Evolutionary conservation across 352 stramenopile species (phyloP).

Genomic region (Pythium rishiriense): DNA sequence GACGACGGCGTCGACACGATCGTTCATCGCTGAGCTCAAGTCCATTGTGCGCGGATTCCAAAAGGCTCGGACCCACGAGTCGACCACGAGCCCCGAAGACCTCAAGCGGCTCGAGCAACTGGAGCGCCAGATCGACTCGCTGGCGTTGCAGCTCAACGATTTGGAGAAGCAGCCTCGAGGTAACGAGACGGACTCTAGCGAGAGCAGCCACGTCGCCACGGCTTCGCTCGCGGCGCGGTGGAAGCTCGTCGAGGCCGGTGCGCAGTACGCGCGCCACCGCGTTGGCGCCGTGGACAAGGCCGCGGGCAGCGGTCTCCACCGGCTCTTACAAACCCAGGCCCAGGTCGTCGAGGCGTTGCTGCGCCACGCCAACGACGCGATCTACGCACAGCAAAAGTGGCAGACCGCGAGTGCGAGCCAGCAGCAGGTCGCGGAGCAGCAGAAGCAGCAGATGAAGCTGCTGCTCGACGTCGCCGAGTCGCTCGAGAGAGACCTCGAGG

Average conservation of each 20-base stretch:
- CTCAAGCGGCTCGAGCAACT: constrained; percentile 39
- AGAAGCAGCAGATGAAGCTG: constrained; percentile 54
- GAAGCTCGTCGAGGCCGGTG: constrained; percentile 54
- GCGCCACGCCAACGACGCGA: constrained; percentile 19
- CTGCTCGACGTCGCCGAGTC: constrained; percentile 65
- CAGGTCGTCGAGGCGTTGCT: constrained; percentile 51
- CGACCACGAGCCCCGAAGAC: neutral
- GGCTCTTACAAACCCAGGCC: constrained; percentile 48
- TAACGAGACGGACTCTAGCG: too few relatives aligned
- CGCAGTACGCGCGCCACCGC: constrained; percentile 47
- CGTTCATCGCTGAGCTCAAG: constrained; percentile 56
- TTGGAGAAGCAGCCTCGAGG: constrained; percentile 7
- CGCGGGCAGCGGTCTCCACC: constrained; percentile 40
- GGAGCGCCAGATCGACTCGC: constrained; percentile 51
- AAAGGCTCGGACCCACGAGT: constrained; percentile 8
- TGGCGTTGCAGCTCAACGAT: constrained; percentile 44
- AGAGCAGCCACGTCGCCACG: neutral
- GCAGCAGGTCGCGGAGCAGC: constrained; percentile 23
- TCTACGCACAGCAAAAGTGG: constrained; percentile 21
- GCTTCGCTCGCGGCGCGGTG: constrained; percentile 43
- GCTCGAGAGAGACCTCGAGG: constrained; percentile 61
- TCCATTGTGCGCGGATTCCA: constrained; percentile 53
- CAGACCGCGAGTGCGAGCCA: constrained; percentile 18
- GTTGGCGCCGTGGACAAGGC: constrained; percentile 30
- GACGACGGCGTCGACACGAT: constrained; percentile 27